Conservation (phyloP, 148 eudicot genomes). For the Spergularia bocconei region DNA sequence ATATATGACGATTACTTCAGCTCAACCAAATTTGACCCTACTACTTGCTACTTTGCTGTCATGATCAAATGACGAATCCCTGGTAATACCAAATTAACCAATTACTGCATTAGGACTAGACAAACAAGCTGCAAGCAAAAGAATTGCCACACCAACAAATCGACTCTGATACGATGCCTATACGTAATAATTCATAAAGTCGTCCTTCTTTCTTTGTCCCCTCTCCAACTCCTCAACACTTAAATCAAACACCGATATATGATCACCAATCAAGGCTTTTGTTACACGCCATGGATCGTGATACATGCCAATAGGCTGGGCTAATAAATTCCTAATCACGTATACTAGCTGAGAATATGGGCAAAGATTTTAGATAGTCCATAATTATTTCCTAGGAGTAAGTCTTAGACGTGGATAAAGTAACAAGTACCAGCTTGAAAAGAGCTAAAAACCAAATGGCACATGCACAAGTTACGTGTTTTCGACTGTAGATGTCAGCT, state of each 20-base stretch:
- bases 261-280: too few relatives aligned
- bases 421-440: constrained; percentile 1
- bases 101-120: too few relatives aligned
- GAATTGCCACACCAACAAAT: not conserved
- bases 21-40: constrained; percentile 18
- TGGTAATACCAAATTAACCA: too few relatives aligned
- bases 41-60: not conserved
- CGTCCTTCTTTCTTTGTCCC: not conserved
- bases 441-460: not conserved
- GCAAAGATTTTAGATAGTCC: not conserved
- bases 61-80: not conserved
- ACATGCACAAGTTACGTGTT: not conserved
- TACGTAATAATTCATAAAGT: not conserved
- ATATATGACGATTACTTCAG: not conserved
- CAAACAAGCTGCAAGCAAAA: too few relatives aligned
- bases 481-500: constrained; percentile 3
- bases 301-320: not conserved
- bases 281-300: too few relatives aligned
- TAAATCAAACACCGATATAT: too few relatives aligned
- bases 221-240: not conserved
- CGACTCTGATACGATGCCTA: not conserved
- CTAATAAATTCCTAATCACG: not conserved
- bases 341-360: not conserved
- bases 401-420: not conserved
- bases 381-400: not conserved